phyloP scores from a whole-genome alignment of 352 stramenopile species.

The Globisporangium perplexum region DNA sequence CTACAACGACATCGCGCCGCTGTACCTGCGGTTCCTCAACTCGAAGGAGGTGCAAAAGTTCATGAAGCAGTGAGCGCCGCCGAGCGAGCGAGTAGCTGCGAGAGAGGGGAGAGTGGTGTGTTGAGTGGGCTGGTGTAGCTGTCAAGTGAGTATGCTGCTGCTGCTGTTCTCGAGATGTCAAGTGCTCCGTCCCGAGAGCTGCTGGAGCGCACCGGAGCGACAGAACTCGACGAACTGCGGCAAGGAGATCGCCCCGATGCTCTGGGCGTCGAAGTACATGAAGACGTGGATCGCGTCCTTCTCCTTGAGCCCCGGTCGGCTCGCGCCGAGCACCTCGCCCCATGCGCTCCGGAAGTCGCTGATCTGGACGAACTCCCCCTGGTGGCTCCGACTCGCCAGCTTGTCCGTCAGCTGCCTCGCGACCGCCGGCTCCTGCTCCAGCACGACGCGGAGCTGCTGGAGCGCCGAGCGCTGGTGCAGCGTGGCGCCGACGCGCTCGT shows the following conservation, averaged over 20 bases:
- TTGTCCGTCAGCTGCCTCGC: conserved; percentile 4
- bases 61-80: conserved; percentile 23
- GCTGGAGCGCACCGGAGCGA: conserved; percentile 1
- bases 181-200: neutral
- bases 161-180: neutral
- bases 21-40: conserved; percentile 71
- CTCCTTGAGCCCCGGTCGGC: conserved; percentile 20
- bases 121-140: neutral
- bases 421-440: conserved; percentile 14
- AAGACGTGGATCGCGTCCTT: conserved; percentile 69
- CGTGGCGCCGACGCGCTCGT: conserved; percentile 50
- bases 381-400: conserved; percentile 8
- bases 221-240: conserved; percentile 34
- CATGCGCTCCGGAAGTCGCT: conserved; percentile 34
- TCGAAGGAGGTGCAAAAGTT: conserved; percentile 58
- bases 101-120: neutral
- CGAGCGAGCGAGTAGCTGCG: neutral
- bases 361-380: conserved; percentile 38
- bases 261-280: conserved; percentile 71
- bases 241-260: conserved; percentile 54
- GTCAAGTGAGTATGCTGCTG: neutral
- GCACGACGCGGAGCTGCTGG: conserved; percentile 25
- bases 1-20: conserved; percentile 65
- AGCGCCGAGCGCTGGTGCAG: conserved; percentile 59
- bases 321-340: neutral